Evolutionary conservation across 2,329 filamentous ascomycete species (phyloP).

Genomic region (Colletotrichum sp.): DNA sequence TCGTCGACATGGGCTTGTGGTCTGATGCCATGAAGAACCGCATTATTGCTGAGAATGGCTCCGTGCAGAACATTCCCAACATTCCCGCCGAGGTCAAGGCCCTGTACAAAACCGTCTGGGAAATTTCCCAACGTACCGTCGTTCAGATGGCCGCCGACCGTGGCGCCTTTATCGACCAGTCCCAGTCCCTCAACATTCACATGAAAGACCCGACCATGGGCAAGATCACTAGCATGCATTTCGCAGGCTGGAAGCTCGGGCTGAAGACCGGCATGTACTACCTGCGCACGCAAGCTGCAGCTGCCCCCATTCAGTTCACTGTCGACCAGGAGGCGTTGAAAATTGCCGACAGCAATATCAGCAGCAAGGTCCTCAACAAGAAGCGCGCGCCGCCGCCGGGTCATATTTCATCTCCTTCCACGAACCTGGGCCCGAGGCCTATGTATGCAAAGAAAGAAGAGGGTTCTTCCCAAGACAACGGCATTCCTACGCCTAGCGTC

Average conservation of each 20-base stretch:
- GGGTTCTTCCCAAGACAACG: slow-evolving; percentile 53
- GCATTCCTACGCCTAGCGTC: slow-evolving; percentile 71
- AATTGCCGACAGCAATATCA: slow-evolving; percentile 81
- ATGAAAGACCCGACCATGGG: slow-evolving; percentile 99
- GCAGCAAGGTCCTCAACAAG: slow-evolving; percentile 68
- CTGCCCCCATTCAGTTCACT: slow-evolving; percentile 97
- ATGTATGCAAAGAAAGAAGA: slow-evolving; percentile 67
- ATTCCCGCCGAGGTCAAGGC: slow-evolving; percentile 95
- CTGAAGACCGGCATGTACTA: slow-evolving; percentile 99
- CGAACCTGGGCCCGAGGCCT: slow-evolving; percentile 67
- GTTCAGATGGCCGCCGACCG: slow-evolving; percentile 98
- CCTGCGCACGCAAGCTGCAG: slow-evolving; percentile 95
- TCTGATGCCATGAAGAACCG: slow-evolving; percentile 99
- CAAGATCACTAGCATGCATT: slow-evolving; percentile 99
- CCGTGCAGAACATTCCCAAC: slow-evolving; percentile 95
- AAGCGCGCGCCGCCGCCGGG: slow-evolving; percentile 70
- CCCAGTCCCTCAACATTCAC: slow-evolving; percentile 98
- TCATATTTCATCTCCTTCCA: slow-evolving; percentile 58
- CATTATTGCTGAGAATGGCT: slow-evolving; percentile 96
- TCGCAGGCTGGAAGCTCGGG: slow-evolving; percentile 97
- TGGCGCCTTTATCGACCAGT: slow-evolving; percentile 98
- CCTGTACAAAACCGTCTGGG: slow-evolving; percentile 99
- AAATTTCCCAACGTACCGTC: slow-evolving; percentile 94
- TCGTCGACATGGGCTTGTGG: slow-evolving; percentile 98
- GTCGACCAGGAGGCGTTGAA: slow-evolving; percentile 96